Evolutionary conservation across 2,329 filamentous ascomycete genomes (phyloP), one percentile per base, ranked within the genome.

Genomic region (Fusarium sororula): DNA sequence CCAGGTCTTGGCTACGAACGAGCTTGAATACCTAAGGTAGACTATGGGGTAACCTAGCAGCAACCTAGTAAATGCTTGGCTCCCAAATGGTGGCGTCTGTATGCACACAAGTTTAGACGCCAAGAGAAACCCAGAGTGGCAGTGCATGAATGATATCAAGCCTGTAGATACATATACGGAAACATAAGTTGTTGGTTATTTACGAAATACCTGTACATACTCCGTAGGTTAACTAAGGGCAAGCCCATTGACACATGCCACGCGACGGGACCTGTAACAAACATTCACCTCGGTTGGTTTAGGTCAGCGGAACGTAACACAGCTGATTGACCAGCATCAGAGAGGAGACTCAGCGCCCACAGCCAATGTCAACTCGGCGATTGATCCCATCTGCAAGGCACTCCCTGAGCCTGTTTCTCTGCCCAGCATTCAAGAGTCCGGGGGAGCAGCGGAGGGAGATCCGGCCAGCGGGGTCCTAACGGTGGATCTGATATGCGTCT

Each of bases 1-100:
- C 59, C 66, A 63, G 63, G 74, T 71, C 73, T 78, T 76, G 74
- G 76, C 73, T 42, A 42, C 41, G 47, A 66, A 62, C 71, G 38
- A 67, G 50, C 50, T 51, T 70, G 69, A 42, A 75, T 67, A 28
- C 28, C 28, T 28, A 24, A 24, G 24, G 24, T 24, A 15, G 32
- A 35, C 32, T 35, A 68, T 61, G 70, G 70, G 70, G 70, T 70
- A 73, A 47, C 62, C 38, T 42, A 64, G 56, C 30, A 32, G 41
- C 28, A 28, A n/a, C 24, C 58, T 70, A 70, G 66, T 42, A 37
- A 62, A 63, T 63, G 62, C 76, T 77, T 77, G 68, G 74, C 74
- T 76, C 24, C 63, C 61, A 67, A 59, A 68, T 61, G 63, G 76
- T 70, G 66, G 74, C 74, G 69, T 51, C 50, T 55, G 22, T 26